These are phyloP conservation scores for Mucor lusitanicus DNA, from an alignment of 371 early-diverging fungal species.

Conservation along the genomic window DNA sequence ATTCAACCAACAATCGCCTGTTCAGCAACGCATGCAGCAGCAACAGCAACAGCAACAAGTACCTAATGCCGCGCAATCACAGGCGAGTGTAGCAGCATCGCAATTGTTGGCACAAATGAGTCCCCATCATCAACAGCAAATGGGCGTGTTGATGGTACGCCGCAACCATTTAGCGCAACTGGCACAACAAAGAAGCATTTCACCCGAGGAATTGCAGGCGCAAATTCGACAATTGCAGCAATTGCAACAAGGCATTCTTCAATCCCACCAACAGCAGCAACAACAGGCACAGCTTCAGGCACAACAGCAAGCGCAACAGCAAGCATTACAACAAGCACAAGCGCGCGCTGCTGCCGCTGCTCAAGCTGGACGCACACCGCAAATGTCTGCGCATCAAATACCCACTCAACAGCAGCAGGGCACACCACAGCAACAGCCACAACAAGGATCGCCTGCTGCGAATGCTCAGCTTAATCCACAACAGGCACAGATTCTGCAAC, in stretches of 20 bases:
- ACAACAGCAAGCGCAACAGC: constrained; percentile 31
- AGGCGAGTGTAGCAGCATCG: constrained; percentile 10
- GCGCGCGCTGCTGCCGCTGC: constrained; percentile 16
- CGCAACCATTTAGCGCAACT: constrained; percentile 39
- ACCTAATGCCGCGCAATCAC: not conserved
- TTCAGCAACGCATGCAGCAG: constrained; percentile 18
- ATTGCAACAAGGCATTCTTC: constrained; percentile 30
- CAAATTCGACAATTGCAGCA: constrained; percentile 35
- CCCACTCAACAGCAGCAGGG: constrained; percentile 14
- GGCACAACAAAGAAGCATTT: constrained; percentile 26
- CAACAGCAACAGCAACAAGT: constrained; percentile 1
- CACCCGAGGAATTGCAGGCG: constrained; percentile 29
- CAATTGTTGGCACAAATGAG: constrained; percentile 37
- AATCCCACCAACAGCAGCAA: constrained; percentile 41
- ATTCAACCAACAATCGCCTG: constrained; percentile 21
- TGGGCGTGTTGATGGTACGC: constrained; percentile 32
- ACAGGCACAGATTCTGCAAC: constrained; percentile 36
- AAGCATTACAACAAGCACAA: constrained; percentile 28
- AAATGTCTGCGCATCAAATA: constrained; percentile 6
- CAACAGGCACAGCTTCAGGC: constrained; percentile 43
- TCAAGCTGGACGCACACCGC: constrained; percentile 15
- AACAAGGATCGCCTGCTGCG: constrained; percentile 8
- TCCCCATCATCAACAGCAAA: constrained; percentile 48
- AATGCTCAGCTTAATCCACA: constrained; percentile 31
- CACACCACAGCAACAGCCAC: constrained; percentile 26